phyloP scores from a whole-genome alignment of 345 rosid species.

The Cochlearia excelsa region DNA sequence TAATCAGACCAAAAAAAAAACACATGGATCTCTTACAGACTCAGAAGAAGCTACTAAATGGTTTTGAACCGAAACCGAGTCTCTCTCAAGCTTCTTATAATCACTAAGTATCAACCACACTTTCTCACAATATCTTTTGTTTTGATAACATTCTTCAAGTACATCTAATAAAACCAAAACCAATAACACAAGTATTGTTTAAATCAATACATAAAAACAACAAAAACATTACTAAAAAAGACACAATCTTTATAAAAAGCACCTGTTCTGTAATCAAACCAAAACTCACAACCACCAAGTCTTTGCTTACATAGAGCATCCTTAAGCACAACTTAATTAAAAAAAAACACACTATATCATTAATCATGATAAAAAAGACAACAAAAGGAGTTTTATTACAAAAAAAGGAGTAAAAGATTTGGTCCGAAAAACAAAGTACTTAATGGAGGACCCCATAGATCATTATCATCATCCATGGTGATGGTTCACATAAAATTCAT shows the following conservation, averaged over 20 bases:
- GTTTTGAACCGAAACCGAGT: constrained; percentile 41
- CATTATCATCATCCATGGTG: constrained; percentile 39
- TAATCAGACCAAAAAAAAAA: too few species aligned
- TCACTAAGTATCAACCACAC: constrained; percentile 49
- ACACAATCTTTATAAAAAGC: not conserved
- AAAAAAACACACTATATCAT: too few species aligned
- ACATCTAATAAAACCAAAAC: constrained; percentile 40
- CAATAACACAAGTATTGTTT: not conserved
- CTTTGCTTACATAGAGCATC: constrained; percentile 22
- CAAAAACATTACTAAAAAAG: not conserved
- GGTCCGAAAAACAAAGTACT: constrained; percentile 14
- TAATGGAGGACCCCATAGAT: constrained; percentile 60
- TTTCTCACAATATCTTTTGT: constrained; percentile 53
- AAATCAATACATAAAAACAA: not conserved
- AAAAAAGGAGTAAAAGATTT: not conserved
- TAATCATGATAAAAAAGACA: not conserved
- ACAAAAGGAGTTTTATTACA: not conserved
- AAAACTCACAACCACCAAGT: constrained; percentile 43
- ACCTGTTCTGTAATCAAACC: constrained; percentile 56
- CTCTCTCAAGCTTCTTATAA: constrained; percentile 38
- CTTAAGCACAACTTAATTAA: constrained; percentile 37
- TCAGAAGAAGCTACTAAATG: constrained; percentile 48
- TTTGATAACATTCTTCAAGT: constrained; percentile 54
- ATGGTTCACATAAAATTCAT: constrained; percentile 21
- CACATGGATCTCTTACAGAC: too few species aligned